phyloP scores from a whole-genome alignment of 441 rosid species.

The Populus trichocarpa region DNA sequence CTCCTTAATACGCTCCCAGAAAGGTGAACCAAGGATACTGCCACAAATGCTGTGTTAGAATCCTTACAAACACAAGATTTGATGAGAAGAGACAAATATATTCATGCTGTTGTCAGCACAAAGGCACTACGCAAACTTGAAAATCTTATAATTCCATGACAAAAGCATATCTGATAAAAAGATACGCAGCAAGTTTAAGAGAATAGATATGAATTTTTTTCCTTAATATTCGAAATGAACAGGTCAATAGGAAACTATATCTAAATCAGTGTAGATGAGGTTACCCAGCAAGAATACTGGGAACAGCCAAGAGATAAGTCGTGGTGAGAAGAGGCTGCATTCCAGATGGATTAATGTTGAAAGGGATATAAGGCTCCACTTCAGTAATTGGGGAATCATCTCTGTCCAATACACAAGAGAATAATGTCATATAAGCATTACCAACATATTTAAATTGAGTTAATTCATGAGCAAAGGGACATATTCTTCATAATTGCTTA shows the following conservation, averaged over 20 bases:
- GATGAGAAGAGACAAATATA: background rate
- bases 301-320: conserved; percentile 80
- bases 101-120: background rate
- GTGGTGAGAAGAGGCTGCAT: conserved; percentile 97
- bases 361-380: conserved; percentile 94
- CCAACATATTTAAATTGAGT: background rate
- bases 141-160: conserved; percentile 1
- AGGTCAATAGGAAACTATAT: background rate
- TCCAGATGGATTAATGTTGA: conserved; percentile 93
- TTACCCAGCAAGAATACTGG: conserved; percentile 93
- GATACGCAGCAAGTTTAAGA: background rate
- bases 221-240: conserved; percentile 8
- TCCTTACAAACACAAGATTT: background rate
- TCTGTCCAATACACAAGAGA: conserved; percentile 42
- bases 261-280: conserved; percentile 1
- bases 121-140: conserved; percentile 7
- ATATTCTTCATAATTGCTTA: background rate
- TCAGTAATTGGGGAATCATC: conserved; percentile 86
- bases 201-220: background rate
- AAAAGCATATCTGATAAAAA: background rate
- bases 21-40: conserved; percentile 76
- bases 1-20: conserved; percentile 76
- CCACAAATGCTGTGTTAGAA: conserved; percentile 21
- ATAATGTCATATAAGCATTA: conserved; percentile 2
- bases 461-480: background rate